Evolutionary conservation across 305 asterid species (phyloP).

Genomic region (Fraxinus latifolia): DNA sequence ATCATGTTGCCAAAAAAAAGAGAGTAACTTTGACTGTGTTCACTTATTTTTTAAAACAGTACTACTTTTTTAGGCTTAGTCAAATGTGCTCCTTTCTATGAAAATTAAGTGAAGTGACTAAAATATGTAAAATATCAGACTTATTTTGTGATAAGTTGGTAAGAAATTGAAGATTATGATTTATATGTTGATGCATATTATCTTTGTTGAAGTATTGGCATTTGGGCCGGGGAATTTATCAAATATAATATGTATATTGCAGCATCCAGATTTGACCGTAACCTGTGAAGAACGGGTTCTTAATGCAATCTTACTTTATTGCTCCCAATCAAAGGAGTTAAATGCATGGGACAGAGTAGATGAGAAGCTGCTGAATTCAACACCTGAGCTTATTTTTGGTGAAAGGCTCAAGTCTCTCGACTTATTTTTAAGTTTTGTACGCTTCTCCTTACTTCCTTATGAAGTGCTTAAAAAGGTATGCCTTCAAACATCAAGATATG

Average conservation of each 20-base stretch:
- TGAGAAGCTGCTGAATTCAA: slow-evolving; percentile 44
- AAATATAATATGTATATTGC: slow-evolving; percentile 26
- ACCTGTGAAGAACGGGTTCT: slow-evolving; percentile 96
- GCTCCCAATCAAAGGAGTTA: slow-evolving; percentile 59
- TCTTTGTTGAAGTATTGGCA: neutral
- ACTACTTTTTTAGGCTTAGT: neutral
- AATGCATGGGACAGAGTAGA: slow-evolving; percentile 70
- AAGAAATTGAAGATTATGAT: neutral
- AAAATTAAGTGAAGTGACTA: neutral
- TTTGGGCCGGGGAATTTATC: neutral
- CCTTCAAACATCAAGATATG: slow-evolving; percentile 7
- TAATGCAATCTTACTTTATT: slow-evolving; percentile 77
- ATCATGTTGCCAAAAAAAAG: neutral
- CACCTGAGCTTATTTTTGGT: slow-evolving; percentile 57
- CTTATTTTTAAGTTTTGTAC: slow-evolving; percentile 49
- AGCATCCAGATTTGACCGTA: slow-evolving; percentile 92
- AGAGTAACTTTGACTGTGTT: neutral
- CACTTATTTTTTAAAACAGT: neutral
- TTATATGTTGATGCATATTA: neutral
- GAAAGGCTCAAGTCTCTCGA: slow-evolving; percentile 55
- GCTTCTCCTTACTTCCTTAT: slow-evolving; percentile 73
- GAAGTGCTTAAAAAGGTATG: slow-evolving; percentile 62
- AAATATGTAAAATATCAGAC: neutral
- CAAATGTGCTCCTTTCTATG: neutral
- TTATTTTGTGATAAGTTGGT: neutral